Evolutionary conservation across 2,329 filamentous ascomycete species (phyloP), one percentile per base, ranked within the genome.

Genomic region (Colletotrichum coccodes): DNA sequence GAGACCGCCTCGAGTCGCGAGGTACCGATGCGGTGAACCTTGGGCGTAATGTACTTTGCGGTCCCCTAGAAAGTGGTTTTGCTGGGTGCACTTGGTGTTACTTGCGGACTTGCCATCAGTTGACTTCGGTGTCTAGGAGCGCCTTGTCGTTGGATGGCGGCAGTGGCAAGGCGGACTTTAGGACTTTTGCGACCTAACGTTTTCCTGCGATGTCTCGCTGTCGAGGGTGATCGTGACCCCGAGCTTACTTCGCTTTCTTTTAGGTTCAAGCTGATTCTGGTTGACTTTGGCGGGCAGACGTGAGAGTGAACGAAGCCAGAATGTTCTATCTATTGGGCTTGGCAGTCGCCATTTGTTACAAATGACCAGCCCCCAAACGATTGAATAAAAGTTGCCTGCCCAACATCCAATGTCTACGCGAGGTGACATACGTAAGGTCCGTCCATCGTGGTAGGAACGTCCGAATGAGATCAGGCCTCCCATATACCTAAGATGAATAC

Each of bases 341-440:
- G 30, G 40, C 47, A 42, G 57, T 23, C 44, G 30, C n/a, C 14
- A 14, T 49, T 36, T 60, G 28, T 52, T 30, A 59, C 46, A 52
- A 44, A 60, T 50, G 53, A 42, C 61, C 34, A 16, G 28, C 28
- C 28, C 42, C 34, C n/a, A 50, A 26, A 59, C 18, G 12, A 44
- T 38, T 57, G 42, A 49, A 34, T 56, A 60, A 69, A 38, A 56
- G 65, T 64, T 65, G 61, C 54, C 54, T 68, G 65, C 65, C 61
- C 59, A 54, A 65, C 65, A 60, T 68, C 54, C 65, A 38, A 60
- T 23, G 38, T 49, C 34, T 54, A 68, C 61, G 50, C 54, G 49
- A 65, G 61, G 56, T 60, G 65, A 56, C 61, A 68, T 65, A 65
- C 61, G 65, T 49, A 65, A 64, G 46, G 49, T 40, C 47, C 46